phyloP scores from a whole-genome alignment of 2,329 filamentous ascomycete species.

The Sporothrix pseudoabietina region DNA sequence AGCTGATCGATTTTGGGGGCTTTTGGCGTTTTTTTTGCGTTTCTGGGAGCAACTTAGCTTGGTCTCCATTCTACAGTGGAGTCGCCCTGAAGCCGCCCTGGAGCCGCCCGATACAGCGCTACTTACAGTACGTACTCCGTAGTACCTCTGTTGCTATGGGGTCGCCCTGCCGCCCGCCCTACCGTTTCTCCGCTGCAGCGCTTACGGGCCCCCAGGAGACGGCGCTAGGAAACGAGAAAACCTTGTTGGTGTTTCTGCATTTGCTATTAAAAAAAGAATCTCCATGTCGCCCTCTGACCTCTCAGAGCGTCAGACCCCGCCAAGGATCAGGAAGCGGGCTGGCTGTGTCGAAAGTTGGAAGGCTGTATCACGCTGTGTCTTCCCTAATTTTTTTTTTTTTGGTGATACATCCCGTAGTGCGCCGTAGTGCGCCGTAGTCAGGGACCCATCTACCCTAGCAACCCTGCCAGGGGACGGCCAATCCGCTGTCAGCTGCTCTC shows the following conservation, averaged over 20 bases:
- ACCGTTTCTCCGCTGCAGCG: conserved; percentile 27
- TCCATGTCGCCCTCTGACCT: background rate
- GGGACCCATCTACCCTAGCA: background rate
- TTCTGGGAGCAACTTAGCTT: background rate
- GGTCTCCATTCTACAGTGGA: background rate
- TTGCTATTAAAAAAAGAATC: background rate
- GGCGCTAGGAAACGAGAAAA: conserved; percentile 7
- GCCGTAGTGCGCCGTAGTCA: conserved; percentile 14
- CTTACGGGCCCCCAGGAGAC: conserved; percentile 20
- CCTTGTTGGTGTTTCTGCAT: background rate
- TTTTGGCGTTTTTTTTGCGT: background rate
- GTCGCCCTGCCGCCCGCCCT: conserved; percentile 30
- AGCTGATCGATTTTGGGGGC: background rate
- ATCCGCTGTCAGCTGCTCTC: conserved; percentile 14
- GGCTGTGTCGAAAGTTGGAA: background rate
- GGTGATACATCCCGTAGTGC: background rate
- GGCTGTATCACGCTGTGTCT: background rate
- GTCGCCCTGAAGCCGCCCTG: background rate
- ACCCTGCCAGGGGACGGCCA: conserved; percentile 1
- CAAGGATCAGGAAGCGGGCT: conserved; percentile 7
- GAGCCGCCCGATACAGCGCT: too few relatives aligned
- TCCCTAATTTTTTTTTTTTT: background rate
- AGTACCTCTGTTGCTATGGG: conserved; percentile 29
- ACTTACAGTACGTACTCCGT: background rate
- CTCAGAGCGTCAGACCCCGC: conserved; percentile 3